Evolutionary conservation across 768 basidiomycete species (phyloP), one percentile per base, ranked within the genome.

Genomic region (Gymnopilus junonius): DNA sequence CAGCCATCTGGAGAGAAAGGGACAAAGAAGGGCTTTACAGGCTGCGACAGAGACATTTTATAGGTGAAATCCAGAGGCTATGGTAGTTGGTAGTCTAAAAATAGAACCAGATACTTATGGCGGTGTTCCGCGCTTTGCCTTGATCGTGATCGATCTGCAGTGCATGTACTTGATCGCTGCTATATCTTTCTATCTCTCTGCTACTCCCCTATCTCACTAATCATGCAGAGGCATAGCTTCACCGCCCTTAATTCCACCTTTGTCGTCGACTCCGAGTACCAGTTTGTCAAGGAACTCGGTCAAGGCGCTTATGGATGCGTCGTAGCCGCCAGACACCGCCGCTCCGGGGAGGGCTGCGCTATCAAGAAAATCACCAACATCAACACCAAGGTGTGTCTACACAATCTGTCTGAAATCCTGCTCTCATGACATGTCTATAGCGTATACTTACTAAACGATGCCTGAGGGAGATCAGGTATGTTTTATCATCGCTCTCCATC

Each of bases 351-450:
- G 72, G 92, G 92, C 10, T 94, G 94, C 67, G 94, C 94, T 69
- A 95, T 97, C 80, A 97, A 97, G 84, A 96, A 96, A 83, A 95
- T 95, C 73, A 93, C 93, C 62, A 94, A 94, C 72, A 95, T 95
- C 75, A 93, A 94, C 74, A 93, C 91, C 56, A 94, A 94, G 85
- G 92, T 86, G 61, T 55, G 80, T 64, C 10, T 50, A 43, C 55
- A 25, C 62, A 23, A 3, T 6, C 32, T 34, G 14, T 42, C 43
- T 17, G 32, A 35, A 2, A 55, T 3, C n/a, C 4, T 20, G 15
- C 32, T n/a, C 29, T 67, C 60, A 61, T 23, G 17, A 51, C 46
- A 27, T 69, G 53, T 57, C 40, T 64, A 4, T 61, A 96, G 93
- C 87, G 93, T 71, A 99, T 99, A 75, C 80, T 99, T 69, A 98